Percentiles rank a stretch among this genome's conserved stretches.
Evolutionary conservation across 192 early-diverging fungal species (phyloP).

Genomic region (Backusella morwellensis): DNA sequence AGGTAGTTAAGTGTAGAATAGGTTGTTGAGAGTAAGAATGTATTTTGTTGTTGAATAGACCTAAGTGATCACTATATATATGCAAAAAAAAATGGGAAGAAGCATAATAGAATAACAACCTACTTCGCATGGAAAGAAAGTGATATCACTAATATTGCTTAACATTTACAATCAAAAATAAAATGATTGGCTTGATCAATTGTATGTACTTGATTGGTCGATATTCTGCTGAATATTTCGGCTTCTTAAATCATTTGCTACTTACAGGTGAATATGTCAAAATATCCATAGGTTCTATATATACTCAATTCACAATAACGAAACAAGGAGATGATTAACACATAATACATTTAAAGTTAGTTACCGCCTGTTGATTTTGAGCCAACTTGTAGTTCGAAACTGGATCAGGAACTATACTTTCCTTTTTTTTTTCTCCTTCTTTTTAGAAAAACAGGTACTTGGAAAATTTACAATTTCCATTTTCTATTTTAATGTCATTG

Average conservation of each 20-base stretch:
- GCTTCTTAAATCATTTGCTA: no score
- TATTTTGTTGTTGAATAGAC: neutral
- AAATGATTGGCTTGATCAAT: neutral
- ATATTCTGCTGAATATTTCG: no score
- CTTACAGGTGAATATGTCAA: neutral
- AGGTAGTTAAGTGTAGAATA: neutral
- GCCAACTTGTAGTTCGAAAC: neutral
- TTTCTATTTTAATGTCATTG: neutral
- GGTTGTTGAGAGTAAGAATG: neutral
- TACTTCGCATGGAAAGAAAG: neutral
- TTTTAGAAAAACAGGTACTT: neutral
- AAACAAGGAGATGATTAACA: neutral
- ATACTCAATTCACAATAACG: neutral
- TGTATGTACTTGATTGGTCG: neutral
- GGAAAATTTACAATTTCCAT: neutral
- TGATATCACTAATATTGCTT: neutral
- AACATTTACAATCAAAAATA: neutral
- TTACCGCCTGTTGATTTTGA: neutral
- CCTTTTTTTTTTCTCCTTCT: no score
- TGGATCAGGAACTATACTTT: neutral
- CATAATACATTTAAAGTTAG: neutral
- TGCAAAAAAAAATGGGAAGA: neutral
- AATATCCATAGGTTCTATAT: neutral
- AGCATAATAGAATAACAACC: neutral
- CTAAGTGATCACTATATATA: neutral